Evolutionary conservation across 441 rosid species (phyloP).

Genomic region (Eutrema salsugineum): DNA sequence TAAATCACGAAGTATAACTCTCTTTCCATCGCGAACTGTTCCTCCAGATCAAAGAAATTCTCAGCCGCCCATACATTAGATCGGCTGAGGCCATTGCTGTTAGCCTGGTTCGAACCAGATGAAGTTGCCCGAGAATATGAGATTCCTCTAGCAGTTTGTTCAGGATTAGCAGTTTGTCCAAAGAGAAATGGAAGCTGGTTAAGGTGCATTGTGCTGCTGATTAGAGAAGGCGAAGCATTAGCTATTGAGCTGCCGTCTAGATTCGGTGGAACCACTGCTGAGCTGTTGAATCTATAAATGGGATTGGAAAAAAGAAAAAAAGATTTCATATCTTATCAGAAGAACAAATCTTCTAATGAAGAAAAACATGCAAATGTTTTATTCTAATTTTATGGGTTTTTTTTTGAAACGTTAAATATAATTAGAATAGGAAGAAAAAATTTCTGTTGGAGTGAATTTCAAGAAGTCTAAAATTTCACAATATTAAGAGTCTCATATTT

Average conservation of each 20-base stretch:
- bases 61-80: too few species aligned
- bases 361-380: too few species aligned
- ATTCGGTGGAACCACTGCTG: too few species aligned
- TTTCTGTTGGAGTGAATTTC: background rate
- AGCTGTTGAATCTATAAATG: background rate
- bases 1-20: background rate
- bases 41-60: too few species aligned
- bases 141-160: too few species aligned
- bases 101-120: too few species aligned
- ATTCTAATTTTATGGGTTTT: background rate
- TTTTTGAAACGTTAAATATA: background rate
- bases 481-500: background rate
- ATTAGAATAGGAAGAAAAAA: background rate
- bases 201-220: background rate
- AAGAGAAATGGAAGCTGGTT: background rate
- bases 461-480: background rate
- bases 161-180: background rate
- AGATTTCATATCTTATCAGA: too few species aligned
- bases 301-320: background rate
- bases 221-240: background rate
- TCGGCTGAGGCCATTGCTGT: too few species aligned
- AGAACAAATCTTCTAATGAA: background rate
- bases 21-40: background rate
- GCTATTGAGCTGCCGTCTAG: too few species aligned
- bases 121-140: too few species aligned